Percentiles rank a stretch among this genome's conserved stretches.
These are phyloP conservation scores for Pseudocercospora eumusae DNA, from an alignment of 2,329 filamentous ascomycete genomes.

Conservation along the genomic window DNA sequence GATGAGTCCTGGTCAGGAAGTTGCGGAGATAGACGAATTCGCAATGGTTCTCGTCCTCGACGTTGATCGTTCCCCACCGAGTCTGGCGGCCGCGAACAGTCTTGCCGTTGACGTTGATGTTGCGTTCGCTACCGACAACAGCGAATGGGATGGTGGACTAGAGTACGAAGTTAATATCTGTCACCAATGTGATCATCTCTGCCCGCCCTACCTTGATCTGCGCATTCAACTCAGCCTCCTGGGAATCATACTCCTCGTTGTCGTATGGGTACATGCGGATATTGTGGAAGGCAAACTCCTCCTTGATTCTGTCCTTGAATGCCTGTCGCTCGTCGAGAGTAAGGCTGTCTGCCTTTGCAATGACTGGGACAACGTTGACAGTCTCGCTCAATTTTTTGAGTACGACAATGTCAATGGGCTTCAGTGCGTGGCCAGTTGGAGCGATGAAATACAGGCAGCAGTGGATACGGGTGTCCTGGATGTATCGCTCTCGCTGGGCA, in stretches of 20 bases:
- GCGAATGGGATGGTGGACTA: slow-evolving; percentile 94
- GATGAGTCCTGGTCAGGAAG: slow-evolving; percentile 96
- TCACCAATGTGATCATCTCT: neutral
- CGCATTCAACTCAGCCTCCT: slow-evolving; percentile 89
- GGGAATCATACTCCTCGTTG: slow-evolving; percentile 96
- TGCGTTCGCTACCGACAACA: slow-evolving; percentile 96
- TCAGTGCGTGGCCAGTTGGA: slow-evolving; percentile 94
- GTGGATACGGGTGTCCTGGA: slow-evolving; percentile 98
- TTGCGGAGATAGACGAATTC: slow-evolving; percentile 98
- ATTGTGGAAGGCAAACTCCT: slow-evolving; percentile 99
- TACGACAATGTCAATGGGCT: slow-evolving; percentile 99
- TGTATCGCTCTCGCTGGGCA: slow-evolving; percentile 97
- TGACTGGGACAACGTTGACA: slow-evolving; percentile 97
- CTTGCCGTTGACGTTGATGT: slow-evolving; percentile 95
- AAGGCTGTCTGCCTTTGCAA: slow-evolving; percentile 95
- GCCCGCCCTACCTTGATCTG: slow-evolving; percentile 79
- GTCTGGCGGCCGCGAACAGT: slow-evolving; percentile 93
- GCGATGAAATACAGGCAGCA: slow-evolving; percentile 99
- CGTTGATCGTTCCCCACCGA: slow-evolving; percentile 99
- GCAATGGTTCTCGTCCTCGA: slow-evolving; percentile 99
- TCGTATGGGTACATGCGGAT: slow-evolving; percentile 99
- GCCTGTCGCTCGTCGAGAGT: slow-evolving; percentile 92
- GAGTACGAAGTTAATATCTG: slow-evolving; percentile 31
- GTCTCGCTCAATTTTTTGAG: slow-evolving; percentile 99
- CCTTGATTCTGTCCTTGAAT: slow-evolving; percentile 98